Conservation (phyloP, 352 stramenopile species). For the Phytophthora pinifolia region DNA sequence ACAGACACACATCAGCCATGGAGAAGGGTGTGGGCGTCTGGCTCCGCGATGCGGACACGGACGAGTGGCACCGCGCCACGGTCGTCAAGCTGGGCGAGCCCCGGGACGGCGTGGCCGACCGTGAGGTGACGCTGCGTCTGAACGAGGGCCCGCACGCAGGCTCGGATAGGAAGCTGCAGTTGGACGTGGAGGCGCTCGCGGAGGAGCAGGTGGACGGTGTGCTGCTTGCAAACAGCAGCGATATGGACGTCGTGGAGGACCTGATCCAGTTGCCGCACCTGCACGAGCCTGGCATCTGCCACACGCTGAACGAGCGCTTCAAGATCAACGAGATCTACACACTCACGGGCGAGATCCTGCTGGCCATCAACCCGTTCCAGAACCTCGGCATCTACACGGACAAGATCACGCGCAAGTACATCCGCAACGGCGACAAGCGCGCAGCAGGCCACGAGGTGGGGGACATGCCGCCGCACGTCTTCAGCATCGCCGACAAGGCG, state of each 20-base stretch:
- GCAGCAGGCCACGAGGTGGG: conserved; percentile 58
- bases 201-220: conserved; percentile 57
- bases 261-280: conserved; percentile 93
- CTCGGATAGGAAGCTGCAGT: conserved; percentile 44
- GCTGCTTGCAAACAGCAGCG: conserved; percentile 79
- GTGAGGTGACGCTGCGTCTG: conserved; percentile 53
- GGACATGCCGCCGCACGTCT: conserved; percentile 91
- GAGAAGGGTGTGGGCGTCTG: conserved; percentile 82
- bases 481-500: conserved; percentile 88
- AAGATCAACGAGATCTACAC: conserved; percentile 95
- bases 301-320: conserved; percentile 92
- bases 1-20: conserved; percentile 36
- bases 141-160: conserved; percentile 50
- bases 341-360: conserved; percentile 77
- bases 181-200: conserved; percentile 70
- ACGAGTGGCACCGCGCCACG: conserved; percentile 70
- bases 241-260: conserved; percentile 91
- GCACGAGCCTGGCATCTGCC: conserved; percentile 94
- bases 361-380: conserved; percentile 91
- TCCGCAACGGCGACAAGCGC: conserved; percentile 78
- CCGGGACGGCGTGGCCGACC: conserved; percentile 13
- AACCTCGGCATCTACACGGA: conserved; percentile 85
- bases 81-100: conserved; percentile 46
- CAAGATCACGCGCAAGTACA: conserved; percentile 89
- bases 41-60: conserved; percentile 62